phyloP scores from a whole-genome alignment of 257 asterid species.

The Solanum lycopersicoides region DNA sequence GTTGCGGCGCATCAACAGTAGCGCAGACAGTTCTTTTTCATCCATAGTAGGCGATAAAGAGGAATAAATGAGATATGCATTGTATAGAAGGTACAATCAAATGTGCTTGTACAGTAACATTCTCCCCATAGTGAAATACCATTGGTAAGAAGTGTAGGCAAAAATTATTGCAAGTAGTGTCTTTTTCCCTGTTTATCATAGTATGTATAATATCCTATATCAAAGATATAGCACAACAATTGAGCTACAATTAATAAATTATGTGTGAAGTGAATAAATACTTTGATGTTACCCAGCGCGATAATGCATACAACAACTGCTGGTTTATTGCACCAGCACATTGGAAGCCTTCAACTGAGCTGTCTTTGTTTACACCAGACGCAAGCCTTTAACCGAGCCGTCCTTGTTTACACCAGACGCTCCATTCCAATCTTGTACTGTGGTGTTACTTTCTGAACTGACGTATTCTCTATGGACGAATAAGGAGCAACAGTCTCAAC shows the following conservation, averaged over 20 bases:
- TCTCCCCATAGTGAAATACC: no score
- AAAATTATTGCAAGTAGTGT: background rate
- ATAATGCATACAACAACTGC: conserved; percentile 73
- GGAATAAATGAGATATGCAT: no score
- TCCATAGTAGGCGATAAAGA: no score
- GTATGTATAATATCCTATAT: background rate
- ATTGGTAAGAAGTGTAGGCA: no score
- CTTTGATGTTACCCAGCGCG: conserved; percentile 50
- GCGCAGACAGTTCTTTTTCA: no score
- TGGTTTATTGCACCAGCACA: conserved; percentile 54
- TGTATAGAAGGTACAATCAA: no score
- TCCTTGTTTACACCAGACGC: conserved; percentile 41
- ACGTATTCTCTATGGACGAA: conserved; percentile 43
- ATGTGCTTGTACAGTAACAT: no score
- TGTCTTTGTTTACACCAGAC: conserved; percentile 44
- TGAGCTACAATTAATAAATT: background rate
- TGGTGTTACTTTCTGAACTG: conserved; percentile 58
- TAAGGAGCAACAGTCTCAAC: conserved; percentile 56
- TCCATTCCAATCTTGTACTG: conserved; percentile 64
- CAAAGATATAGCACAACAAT: background rate
- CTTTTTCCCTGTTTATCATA: background rate
- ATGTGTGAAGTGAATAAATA: background rate
- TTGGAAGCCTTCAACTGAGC: conserved; percentile 73
- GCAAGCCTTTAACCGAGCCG: conserved; percentile 64
- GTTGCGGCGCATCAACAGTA: no score